These are phyloP conservation scores for Pythium brassicae DNA, from an alignment of 352 stramenopile genomes.

Conservation along the genomic window DNA sequence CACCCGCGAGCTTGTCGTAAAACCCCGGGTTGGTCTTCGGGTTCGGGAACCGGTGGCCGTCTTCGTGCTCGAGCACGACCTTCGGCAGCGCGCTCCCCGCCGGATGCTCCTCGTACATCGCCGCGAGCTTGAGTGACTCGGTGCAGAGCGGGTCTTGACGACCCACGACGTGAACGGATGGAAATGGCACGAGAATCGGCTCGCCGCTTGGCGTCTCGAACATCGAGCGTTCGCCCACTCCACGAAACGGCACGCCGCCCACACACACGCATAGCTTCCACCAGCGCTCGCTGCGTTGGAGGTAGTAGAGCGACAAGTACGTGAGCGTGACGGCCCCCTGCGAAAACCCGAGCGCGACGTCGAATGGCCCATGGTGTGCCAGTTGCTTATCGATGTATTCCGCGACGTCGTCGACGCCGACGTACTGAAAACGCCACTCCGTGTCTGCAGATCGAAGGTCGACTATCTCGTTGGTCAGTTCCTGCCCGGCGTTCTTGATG, in stretches of 20 bases:
- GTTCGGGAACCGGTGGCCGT: constrained; percentile 33
- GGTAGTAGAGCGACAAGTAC: constrained; percentile 54
- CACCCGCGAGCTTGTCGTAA: constrained; percentile 12
- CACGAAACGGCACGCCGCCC: constrained; percentile 28
- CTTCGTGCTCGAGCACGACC: constrained; percentile 33
- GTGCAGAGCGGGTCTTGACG: constrained; percentile 29
- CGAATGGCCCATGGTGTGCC: constrained; percentile 53
- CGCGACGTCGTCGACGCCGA: constrained; percentile 37
- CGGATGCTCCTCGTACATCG: constrained; percentile 31
- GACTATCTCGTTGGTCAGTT: constrained; percentile 6
- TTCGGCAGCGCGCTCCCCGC: constrained; percentile 14
- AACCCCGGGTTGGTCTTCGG: constrained; percentile 12
- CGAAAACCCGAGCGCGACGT: constrained; percentile 75
- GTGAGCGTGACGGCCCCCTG: constrained; percentile 70
- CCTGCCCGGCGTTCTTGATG: constrained; percentile 18
- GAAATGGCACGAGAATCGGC: constrained; percentile 35
- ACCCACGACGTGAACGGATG: constrained; percentile 47
- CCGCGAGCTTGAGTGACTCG: constrained; percentile 20
- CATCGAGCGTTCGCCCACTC: constrained; percentile 31
- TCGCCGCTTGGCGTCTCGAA: constrained; percentile 40
- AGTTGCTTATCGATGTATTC: constrained; percentile 62
- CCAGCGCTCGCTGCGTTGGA: constrained; percentile 31
- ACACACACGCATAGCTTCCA: constrained; percentile 58
- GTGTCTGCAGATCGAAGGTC: constrained; percentile 3
- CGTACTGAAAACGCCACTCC: constrained; percentile 14